phyloP scores from a whole-genome alignment of 1,139 yeast species.

The Kluyveromyces sp. region DNA sequence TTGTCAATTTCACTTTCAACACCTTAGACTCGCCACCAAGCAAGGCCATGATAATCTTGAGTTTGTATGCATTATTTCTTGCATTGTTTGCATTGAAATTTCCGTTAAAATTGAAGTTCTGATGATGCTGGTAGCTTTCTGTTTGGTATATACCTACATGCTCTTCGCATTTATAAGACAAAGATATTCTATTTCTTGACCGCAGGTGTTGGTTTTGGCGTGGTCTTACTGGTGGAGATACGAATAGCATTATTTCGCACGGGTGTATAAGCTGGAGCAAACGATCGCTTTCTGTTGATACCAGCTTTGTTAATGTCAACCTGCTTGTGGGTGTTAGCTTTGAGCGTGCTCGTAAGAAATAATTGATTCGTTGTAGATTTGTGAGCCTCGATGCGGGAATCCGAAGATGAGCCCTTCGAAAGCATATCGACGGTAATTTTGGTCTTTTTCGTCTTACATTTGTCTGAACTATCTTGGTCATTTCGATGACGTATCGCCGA shows the following conservation, averaged over 20 bases:
- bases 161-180: too few species aligned
- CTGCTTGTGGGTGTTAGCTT: too few species aligned
- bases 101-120: conserved; percentile 23
- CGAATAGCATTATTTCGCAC: conserved; percentile 1
- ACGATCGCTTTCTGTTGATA: background rate
- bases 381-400: too few species aligned
- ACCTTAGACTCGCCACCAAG: conserved; percentile 48
- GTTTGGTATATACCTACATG: too few species aligned
- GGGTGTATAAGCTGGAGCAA: conserved; percentile 7
- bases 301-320: background rate
- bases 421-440: background rate
- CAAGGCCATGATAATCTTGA: conserved; percentile 36
- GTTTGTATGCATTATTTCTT: conserved; percentile 37
- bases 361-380: too few species aligned
- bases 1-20: conserved; percentile 63
- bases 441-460: background rate
- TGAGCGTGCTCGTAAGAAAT: too few species aligned
- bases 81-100: conserved; percentile 23
- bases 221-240: background rate
- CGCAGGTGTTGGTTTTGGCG: too few species aligned
- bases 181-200: too few species aligned
- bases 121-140: background rate
- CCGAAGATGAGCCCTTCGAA: background rate
- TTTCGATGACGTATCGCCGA: too few species aligned
- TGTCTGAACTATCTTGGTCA: background rate